Conservation (phyloP, 345 rosid genomes). For the Eucalyptus globulus region DNA sequence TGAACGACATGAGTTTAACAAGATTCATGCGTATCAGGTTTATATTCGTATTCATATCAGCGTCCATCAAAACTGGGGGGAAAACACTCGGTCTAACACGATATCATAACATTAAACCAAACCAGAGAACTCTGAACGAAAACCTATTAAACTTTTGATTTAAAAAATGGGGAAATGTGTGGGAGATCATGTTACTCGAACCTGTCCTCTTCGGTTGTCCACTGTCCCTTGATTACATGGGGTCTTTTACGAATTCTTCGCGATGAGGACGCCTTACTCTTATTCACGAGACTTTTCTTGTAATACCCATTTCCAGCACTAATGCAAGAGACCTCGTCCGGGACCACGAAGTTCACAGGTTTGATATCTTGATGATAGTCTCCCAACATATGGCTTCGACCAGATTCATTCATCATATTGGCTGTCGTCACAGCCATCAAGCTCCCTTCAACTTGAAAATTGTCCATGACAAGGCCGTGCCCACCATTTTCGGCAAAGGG, state of each 20-base stretch:
- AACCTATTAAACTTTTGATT: not conserved
- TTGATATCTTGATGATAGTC: slow-evolving; percentile 24
- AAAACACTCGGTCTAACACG: not conserved
- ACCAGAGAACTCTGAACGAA: not conserved
- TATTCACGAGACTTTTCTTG: slow-evolving; percentile 9
- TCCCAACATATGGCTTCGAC: not conserved
- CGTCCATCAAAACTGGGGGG: not conserved
- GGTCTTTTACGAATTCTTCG: slow-evolving; percentile 38
- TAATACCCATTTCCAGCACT: slow-evolving; percentile 12
- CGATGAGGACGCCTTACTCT: slow-evolving; percentile 9
- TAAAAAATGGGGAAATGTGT: not conserved
- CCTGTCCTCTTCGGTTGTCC: slow-evolving; percentile 93
- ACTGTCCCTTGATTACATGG: slow-evolving; percentile 79
- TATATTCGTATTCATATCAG: not conserved
- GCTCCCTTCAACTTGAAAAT: slow-evolving; percentile 22
- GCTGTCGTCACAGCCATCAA: not conserved
- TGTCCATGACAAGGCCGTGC: slow-evolving; percentile 34
- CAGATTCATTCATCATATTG: not conserved
- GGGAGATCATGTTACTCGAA: not conserved
- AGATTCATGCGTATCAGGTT: not conserved
- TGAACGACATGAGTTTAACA: not conserved
- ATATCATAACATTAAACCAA: not conserved
- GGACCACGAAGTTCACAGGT: slow-evolving; percentile 26
- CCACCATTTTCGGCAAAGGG: slow-evolving; percentile 25
- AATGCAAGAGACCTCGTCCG: slow-evolving; percentile 55